phyloP scores from a whole-genome alignment of 2,329 filamentous ascomycete species.

The Cadophora malorum region DNA sequence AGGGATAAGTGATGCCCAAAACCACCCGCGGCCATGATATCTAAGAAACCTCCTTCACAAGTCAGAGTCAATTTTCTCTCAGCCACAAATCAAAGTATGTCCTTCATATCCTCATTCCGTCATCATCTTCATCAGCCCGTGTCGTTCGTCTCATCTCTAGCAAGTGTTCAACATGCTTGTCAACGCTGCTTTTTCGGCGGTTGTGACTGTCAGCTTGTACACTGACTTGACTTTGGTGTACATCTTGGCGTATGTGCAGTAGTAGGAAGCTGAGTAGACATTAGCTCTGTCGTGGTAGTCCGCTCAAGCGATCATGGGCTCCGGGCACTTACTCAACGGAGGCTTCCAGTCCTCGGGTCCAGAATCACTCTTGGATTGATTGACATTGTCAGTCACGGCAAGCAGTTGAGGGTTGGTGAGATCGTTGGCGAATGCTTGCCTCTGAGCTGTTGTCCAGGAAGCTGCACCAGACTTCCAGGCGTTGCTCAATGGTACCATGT shows the following conservation, averaged over 20 bases:
- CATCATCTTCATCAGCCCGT: neutral
- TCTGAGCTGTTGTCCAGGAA: slow-evolving; percentile 71
- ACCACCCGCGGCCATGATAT: neutral
- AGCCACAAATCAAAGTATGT: neutral
- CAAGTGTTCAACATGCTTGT: slow-evolving; percentile 70
- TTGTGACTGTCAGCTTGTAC: slow-evolving; percentile 72
- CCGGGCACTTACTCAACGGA: slow-evolving; percentile 55
- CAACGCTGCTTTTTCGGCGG: slow-evolving; percentile 74
- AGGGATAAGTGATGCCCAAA: neutral
- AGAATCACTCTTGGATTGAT: slow-evolving; percentile 74
- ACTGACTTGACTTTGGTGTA: slow-evolving; percentile 82
- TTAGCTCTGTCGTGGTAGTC: slow-evolving; percentile 28
- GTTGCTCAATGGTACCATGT: slow-evolving; percentile 81
- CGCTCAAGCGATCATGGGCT: neutral
- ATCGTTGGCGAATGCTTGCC: slow-evolving; percentile 79
- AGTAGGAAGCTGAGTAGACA: slow-evolving; percentile 58
- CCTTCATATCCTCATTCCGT: neutral
- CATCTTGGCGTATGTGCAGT: slow-evolving; percentile 77
- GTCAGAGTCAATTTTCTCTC: neutral
- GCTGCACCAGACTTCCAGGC: slow-evolving; percentile 82
- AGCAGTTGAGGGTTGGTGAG: slow-evolving; percentile 76
- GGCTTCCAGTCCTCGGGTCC: slow-evolving; percentile 82
- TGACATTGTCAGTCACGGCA: slow-evolving; percentile 80
- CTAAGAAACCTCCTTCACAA: neutral
- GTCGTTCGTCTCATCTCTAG: slow-evolving; percentile 44